Base-by-base conservation (phyloP, 2,329 filamentous ascomycete genomes). In the Fusarium illudens region DNA sequence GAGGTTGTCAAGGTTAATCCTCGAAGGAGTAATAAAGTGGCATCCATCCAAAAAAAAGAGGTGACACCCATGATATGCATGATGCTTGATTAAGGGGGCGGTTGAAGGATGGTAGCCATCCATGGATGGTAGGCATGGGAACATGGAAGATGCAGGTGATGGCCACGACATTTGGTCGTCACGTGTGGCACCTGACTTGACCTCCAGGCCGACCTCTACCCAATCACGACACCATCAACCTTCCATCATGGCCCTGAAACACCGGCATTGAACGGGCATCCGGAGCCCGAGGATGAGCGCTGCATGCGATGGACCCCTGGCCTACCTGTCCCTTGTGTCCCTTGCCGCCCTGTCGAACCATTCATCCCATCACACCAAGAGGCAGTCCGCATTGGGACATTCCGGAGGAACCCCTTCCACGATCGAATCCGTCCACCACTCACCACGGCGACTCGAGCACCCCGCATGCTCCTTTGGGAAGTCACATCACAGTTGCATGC, bases 371-470 rank as follows among this genome's bases (percentile, higher is more conserved):
- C 39, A 46, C 29, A 54, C 32, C 33, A 39, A 60, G 48, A 39
- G 27, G 42, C 60, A 53, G 17, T 39, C 70, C 71, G 60, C 46
- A 66, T 73, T 72, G 53, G 71, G 71, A 64, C 52, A 69, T n/a
- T 37, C 63, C 71, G 71, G 71, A 73, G 58, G 62, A 56, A 60
- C 39, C 51, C 58, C 67, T 60, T 73, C 71, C 71, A 73, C 60
- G 52, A 60, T 68, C 58, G 36, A 68, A 68, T 69, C 68, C 56
- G 68, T 54, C 51, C 42, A 60, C 53, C 53, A 33, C 32, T 58
- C 34, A 42, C 30, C 15, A 52, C 46, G 54, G 51, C 42, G 34
- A 44, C 27, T 49, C 34, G 17, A 57, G 48, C 63, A 64, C 70
- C 68, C 65, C 65, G 70, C 70, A 71, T 66, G 34, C 61, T 61